phyloP scores from a whole-genome alignment of 345 rosid genomes.

The Bruguiera parviflora region DNA sequence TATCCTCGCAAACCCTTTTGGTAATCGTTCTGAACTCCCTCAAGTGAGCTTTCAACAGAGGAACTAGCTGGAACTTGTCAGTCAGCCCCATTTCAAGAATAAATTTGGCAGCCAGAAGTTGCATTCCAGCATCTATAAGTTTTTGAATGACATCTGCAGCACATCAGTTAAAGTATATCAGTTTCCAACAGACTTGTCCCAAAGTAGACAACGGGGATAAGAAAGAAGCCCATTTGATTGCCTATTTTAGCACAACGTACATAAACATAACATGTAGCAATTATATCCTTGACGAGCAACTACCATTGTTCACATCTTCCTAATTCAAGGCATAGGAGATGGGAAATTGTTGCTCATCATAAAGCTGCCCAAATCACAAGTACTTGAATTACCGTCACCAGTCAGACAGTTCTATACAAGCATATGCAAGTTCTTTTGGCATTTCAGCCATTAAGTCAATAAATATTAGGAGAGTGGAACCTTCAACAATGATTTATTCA shows the following conservation, averaged over 20 bases:
- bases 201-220: no score
- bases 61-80: constrained; percentile 51
- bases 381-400: neutral
- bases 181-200: constrained; percentile 13
- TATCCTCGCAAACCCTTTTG: constrained; percentile 30
- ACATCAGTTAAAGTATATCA: constrained; percentile 3
- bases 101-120: constrained; percentile 51
- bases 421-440: no score
- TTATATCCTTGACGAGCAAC: neutral
- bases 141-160: constrained; percentile 51
- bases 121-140: constrained; percentile 49
- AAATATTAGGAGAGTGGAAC: no score
- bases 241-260: neutral
- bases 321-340: neutral
- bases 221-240: neutral
- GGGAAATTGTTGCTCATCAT: neutral
- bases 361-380: neutral
- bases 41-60: constrained; percentile 47
- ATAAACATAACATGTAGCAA: neutral
- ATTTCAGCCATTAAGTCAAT: no score
- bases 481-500: no score
- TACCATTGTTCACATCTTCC: neutral
- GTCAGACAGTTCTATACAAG: no score
- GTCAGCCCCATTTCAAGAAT: constrained; percentile 58
- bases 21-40: constrained; percentile 36